Evolutionary conservation across 495 filamentous ascomycete species (phyloP), one percentile per base, ranked within the genome.

Genomic region (Stereocaulon alpinum): DNA sequence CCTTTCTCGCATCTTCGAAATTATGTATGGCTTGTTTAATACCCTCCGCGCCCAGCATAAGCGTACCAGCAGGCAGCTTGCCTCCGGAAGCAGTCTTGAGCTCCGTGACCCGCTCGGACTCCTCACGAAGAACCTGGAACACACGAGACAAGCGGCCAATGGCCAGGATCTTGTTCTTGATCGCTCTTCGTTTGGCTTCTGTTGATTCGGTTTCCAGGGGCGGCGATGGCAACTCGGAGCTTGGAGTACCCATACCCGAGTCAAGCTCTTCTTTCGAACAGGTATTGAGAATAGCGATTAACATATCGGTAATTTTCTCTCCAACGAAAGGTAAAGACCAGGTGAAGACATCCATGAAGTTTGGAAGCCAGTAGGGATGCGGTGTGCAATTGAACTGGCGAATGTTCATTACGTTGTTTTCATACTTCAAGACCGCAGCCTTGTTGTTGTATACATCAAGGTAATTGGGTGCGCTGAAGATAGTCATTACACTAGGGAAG

Each of bases 381-480:
- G 93, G 93, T 37, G 93, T 96, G 82, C 93, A 98, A 73, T 98
- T 98, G 76, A 98, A 98, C 70, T 98, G 93, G 32, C 93, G 82
- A 68, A 98, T 98, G 77, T 98, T 98, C 93, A 98, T 98, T 58
- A 98, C 93, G 69, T 98, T 98, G 74, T 98, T 98, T 72, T 98
- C 93, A 70, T 98, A 98, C 72, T 98, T 98, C 60, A 98, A 76
- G 22, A 98, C 93, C 0, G 93, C 93, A 0, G 93, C 93, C 74
- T 98, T 98, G 82, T 98, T 98, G 82, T 98, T 98, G 77, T 98
- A 98, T n/a, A 98, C 91, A 69, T 98, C 93, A 62, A 98, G 80
- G 69, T 98, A 97, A 70, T 98, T 98, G 24, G 93, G 93, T 4
- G 93, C 93, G 51, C 92, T 96, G 80, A 98, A 98, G 69, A 98